Conservation (phyloP, 2,329 filamentous ascomycete genomes). For the Trichoderma sp. region DNA sequence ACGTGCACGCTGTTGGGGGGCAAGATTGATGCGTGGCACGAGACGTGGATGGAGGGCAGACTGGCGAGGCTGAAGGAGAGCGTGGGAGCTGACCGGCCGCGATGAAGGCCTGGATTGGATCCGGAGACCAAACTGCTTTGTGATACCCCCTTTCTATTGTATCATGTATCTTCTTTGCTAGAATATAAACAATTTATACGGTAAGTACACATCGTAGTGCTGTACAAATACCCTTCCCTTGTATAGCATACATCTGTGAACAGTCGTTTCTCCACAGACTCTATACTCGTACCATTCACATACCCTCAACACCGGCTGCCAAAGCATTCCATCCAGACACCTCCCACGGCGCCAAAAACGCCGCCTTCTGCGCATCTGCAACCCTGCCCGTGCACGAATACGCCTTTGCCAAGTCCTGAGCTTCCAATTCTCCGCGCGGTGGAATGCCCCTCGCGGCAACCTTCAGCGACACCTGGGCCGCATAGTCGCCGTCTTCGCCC, state of each 20-base stretch:
- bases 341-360: constrained; percentile 82
- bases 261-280: not conserved
- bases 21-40: constrained; percentile 80
- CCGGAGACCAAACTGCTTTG: constrained; percentile 4
- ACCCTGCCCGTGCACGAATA: constrained; percentile 72
- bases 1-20: constrained; percentile 78
- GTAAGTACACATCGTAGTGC: not conserved
- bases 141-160: constrained; percentile 21
- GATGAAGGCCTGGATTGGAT: constrained; percentile 7
- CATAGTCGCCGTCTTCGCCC: constrained; percentile 39
- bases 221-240: not conserved
- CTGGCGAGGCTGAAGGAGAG: constrained; percentile 68
- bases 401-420: constrained; percentile 69
- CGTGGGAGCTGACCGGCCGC: constrained; percentile 44
- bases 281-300: constrained; percentile 16
- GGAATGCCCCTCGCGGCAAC: constrained; percentile 76
- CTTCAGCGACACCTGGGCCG: constrained; percentile 76
- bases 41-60: constrained; percentile 71
- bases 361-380: constrained; percentile 73
- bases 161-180: not conserved
- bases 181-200: not conserved
- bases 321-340: constrained; percentile 64
- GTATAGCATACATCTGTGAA: not conserved
- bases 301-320: constrained; percentile 34
- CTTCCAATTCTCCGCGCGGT: constrained; percentile 67